Evolutionary conservation across 805 yeast genomes (phyloP).

Genomic region (Debaryomyces tyrocola): DNA sequence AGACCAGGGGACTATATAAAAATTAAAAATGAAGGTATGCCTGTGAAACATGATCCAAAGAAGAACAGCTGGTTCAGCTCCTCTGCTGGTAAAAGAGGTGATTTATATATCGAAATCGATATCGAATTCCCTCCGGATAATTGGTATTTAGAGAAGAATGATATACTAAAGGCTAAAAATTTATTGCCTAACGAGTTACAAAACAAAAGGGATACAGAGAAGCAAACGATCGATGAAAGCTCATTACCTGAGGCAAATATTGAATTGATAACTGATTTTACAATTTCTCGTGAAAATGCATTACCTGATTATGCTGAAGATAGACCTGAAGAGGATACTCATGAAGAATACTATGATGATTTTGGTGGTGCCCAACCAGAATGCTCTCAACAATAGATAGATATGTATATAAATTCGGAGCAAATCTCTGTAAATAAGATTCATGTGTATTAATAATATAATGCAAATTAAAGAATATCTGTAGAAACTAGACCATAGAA

Average conservation of each 20-base stretch:
- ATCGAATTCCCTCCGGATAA: constrained; percentile 82
- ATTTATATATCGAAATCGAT: constrained; percentile 65
- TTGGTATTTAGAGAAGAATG: constrained; percentile 79
- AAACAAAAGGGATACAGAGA: constrained; percentile 20
- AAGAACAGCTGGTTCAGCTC: constrained; percentile 25
- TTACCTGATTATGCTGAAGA: constrained; percentile 33
- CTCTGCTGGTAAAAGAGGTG: constrained; percentile 49
- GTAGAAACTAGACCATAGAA: not conserved
- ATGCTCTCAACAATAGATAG: constrained; percentile 35
- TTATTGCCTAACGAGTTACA: constrained; percentile 48
- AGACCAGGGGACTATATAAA: constrained; percentile 72
- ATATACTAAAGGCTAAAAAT: constrained; percentile 52
- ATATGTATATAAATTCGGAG: constrained; percentile 1
- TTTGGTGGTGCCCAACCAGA: constrained; percentile 15
- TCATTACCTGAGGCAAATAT: constrained; percentile 37
- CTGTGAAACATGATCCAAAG: constrained; percentile 38
- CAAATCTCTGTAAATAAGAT: constrained; percentile 1
- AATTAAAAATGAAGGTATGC: constrained; percentile 82
- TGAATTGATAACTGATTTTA: constrained; percentile 36
- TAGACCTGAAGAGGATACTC: constrained; percentile 7
- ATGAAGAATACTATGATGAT: constrained; percentile 14
- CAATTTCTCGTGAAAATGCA: constrained; percentile 20
- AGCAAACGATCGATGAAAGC: constrained; percentile 22
- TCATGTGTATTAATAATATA: constrained; percentile 1
- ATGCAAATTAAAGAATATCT: not conserved